Evolutionary conservation across 441 rosid genomes (phyloP).

Genomic region (Pelargonium fulgidum): DNA sequence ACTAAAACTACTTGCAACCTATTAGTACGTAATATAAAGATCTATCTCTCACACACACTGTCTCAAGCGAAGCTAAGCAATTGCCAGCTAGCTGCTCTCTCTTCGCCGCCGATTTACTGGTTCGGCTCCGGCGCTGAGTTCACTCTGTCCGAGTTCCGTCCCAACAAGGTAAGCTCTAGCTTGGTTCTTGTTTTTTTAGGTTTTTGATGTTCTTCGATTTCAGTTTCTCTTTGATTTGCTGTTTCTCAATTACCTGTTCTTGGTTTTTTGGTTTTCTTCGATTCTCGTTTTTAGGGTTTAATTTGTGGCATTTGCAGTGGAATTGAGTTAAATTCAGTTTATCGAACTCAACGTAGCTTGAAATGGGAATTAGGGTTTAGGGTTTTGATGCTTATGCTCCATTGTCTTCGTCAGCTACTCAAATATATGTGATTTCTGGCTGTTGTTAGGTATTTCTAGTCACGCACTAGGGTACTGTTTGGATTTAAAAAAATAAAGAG

Average conservation of each 20-base stretch:
- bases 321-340: conserved; percentile 7
- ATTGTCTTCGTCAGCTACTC: not conserved
- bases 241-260: not conserved
- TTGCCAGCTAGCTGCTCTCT: no score
- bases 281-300: not conserved
- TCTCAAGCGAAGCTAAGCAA: no score
- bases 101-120: conserved; percentile 6
- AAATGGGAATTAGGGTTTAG: conserved; percentile 32
- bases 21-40: no score
- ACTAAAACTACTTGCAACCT: no score
- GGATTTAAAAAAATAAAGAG: no score
- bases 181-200: not conserved
- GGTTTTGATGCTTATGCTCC: conserved; percentile 20
- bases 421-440: not conserved
- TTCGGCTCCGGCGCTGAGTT: not conserved
- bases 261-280: not conserved
- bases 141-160: not conserved
- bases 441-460: not conserved
- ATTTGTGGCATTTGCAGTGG: not conserved
- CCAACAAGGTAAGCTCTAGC: not conserved
- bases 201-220: not conserved
- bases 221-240: not conserved
- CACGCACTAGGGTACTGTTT: not conserved
- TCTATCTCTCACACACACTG: no score
- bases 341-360: not conserved